Conservation (phyloP, 1,284 basidiomycete species). For the Stygiomarasmius scandens region DNA sequence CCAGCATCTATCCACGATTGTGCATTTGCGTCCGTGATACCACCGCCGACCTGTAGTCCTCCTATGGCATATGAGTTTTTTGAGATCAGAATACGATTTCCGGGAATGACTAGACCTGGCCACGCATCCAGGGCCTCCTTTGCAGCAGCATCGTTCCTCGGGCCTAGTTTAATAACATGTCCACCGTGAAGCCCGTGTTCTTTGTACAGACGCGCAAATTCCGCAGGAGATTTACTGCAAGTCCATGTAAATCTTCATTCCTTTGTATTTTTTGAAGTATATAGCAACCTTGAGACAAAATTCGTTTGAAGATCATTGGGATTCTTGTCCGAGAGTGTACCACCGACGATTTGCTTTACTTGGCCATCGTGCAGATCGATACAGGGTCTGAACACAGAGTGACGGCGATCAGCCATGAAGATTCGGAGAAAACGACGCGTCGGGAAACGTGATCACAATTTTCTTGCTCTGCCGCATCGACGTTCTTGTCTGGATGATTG, state of each 20-base stretch:
- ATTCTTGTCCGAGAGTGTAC: constrained; percentile 76
- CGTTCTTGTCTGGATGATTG: too few species aligned
- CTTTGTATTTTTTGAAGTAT: not conserved
- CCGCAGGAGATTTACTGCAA: constrained; percentile 74
- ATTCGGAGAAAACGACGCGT: not conserved
- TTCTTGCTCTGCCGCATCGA: not conserved
- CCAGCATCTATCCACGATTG: constrained; percentile 85
- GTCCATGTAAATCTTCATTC: not conserved
- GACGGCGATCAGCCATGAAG: constrained; percentile 18
- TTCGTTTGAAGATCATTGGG: constrained; percentile 82
- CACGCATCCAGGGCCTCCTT: constrained; percentile 81
- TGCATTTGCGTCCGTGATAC: constrained; percentile 86
- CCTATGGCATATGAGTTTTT: constrained; percentile 35
- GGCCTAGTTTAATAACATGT: constrained; percentile 96
- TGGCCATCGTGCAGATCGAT: constrained; percentile 95
- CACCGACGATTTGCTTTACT: constrained; percentile 99
- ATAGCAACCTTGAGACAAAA: constrained; percentile 84
- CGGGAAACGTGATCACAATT: not conserved
- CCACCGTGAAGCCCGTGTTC: constrained; percentile 77
- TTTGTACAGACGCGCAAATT: constrained; percentile 85
- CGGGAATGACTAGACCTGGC: constrained; percentile 58
- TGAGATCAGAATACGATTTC: not conserved
- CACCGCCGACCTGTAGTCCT: constrained; percentile 91
- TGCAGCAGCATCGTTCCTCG: constrained; percentile 87
- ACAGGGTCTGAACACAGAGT: constrained; percentile 83